Evolutionary conservation across 495 filamentous ascomycete genomes (phyloP).

Genomic region (Hypoxylon lienhwacheense): DNA sequence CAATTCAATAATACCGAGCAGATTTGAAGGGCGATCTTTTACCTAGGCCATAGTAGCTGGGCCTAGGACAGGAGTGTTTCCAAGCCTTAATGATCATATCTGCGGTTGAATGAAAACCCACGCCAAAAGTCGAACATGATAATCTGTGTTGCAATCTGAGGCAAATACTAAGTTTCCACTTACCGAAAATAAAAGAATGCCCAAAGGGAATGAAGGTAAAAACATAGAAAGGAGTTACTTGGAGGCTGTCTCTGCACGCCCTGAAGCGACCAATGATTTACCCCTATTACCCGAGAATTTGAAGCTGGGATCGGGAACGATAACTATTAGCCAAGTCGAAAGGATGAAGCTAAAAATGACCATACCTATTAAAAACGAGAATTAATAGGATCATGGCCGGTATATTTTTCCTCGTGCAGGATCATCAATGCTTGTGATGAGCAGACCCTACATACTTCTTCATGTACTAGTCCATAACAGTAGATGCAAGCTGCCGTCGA

Average conservation of each 20-base stretch:
- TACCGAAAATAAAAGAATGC: background rate
- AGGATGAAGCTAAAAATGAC: constrained; percentile 5
- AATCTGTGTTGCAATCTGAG: background rate
- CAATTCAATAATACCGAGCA: too few species aligned
- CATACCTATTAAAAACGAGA: constrained; percentile 7
- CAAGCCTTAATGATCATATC: too few species aligned
- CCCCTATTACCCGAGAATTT: constrained; percentile 28
- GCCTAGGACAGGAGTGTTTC: too few species aligned
- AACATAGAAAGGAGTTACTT: constrained; percentile 2
- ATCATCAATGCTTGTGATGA: constrained; percentile 24
- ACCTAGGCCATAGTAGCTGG: too few species aligned
- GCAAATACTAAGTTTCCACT: background rate
- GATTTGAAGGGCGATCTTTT: too few species aligned
- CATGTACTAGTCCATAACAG: constrained; percentile 15
- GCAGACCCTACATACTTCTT: constrained; percentile 3
- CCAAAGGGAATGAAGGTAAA: constrained; percentile 4
- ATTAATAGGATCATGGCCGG: constrained; percentile 13
- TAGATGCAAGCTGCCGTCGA: constrained; percentile 29
- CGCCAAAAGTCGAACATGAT: too few species aligned
- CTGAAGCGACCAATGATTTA: constrained; percentile 21
- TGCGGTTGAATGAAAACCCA: too few species aligned
- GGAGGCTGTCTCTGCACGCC: constrained; percentile 11
- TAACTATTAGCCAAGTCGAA: constrained; percentile 8
- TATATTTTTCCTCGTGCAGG: constrained; percentile 23
- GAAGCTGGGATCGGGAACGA: constrained; percentile 25